Percentiles rank a stretch among this genome's conserved stretches.
Evolutionary conservation across 805 yeast species (phyloP).

Genomic region (Yarrowia sp.): DNA sequence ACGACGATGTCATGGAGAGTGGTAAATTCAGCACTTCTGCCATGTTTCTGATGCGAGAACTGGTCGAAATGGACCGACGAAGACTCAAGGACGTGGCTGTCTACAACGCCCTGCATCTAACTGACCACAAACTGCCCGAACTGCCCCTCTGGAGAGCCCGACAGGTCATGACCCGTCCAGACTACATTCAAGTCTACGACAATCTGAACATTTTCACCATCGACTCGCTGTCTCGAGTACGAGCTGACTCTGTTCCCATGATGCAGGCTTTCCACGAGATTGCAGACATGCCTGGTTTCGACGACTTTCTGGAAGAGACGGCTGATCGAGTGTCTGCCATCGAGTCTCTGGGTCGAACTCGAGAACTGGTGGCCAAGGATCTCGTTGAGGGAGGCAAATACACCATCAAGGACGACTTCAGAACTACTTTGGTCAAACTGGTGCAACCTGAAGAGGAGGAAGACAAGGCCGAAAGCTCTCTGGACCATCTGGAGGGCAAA

Average conservation of each 20-base stretch:
- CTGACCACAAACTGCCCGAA: constrained; percentile 60
- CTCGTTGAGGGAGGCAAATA: constrained; percentile 42
- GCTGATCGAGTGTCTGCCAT: constrained; percentile 67
- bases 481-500: constrained; percentile 27
- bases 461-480: constrained; percentile 31
- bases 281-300: constrained; percentile 66
- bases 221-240: constrained; percentile 63
- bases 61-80: constrained; percentile 62
- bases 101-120: constrained; percentile 31
- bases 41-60: constrained; percentile 64
- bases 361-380: constrained; percentile 72
- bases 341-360: constrained; percentile 71
- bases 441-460: constrained; percentile 30
- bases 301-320: constrained; percentile 61
- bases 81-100: constrained; percentile 24
- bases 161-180: constrained; percentile 81
- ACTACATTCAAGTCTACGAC: constrained; percentile 71
- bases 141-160: constrained; percentile 80
- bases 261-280: constrained; percentile 85
- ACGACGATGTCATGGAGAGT: constrained; percentile 81
- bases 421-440: constrained; percentile 8
- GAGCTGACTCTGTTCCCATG: constrained; percentile 84
- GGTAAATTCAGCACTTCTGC: constrained; percentile 75
- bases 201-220: constrained; percentile 74
- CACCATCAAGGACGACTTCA: constrained; percentile 26